A percentile compares a stretch with the other conserved stretches of the same genome.
Evolutionary conservation across 306 rosid species (phyloP).

Genomic region (Acacia melanoxylon): DNA sequence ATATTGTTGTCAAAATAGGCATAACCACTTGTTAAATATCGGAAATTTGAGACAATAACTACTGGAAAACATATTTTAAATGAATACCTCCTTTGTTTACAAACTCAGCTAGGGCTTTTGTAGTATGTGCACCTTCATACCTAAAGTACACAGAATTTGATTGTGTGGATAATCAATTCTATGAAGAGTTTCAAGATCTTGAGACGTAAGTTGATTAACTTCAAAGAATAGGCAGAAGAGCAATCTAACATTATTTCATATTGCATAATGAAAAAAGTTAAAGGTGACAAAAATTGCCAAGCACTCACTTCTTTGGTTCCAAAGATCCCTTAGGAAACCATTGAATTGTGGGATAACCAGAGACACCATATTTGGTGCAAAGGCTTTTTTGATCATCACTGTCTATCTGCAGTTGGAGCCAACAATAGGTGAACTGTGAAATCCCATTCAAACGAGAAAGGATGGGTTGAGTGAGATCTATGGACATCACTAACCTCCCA

Average conservation of each 20-base stretch:
- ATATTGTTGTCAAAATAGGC: no score
- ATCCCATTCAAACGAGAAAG: constrained; percentile 3
- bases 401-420: constrained; percentile 59
- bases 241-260: not conserved
- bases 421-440: not conserved
- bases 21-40: no score
- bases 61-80: not conserved
- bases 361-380: constrained; percentile 76
- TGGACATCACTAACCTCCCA: constrained; percentile 54
- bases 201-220: not conserved
- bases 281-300: not conserved
- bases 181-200: constrained; percentile 7
- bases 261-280: not conserved
- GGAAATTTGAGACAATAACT: no score
- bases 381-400: constrained; percentile 84
- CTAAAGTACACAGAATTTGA: constrained; percentile 41
- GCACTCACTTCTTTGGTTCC: constrained; percentile 73
- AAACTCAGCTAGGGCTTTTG: constrained; percentile 77
- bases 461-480: not conserved
- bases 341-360: constrained; percentile 82
- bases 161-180: constrained; percentile 18
- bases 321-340: constrained; percentile 90
- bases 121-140: constrained; percentile 74
- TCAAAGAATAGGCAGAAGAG: not conserved
- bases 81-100: constrained; percentile 66